Conservation (phyloP, 345 rosid genomes). For the Pelargonium nanum region DNA sequence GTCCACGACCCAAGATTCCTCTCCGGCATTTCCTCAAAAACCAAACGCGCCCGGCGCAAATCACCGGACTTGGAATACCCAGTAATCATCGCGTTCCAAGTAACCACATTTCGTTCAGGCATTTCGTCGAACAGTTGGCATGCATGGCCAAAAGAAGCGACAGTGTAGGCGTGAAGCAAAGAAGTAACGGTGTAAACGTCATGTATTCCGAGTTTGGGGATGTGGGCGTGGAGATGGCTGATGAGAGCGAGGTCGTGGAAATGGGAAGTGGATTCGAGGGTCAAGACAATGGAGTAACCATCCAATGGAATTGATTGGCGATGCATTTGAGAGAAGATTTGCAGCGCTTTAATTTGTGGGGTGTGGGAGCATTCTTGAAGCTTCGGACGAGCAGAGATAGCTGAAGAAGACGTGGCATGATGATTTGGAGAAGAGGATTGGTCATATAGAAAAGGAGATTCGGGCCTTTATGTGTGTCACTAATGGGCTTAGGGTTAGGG, state of each 20-base stretch:
- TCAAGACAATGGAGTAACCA: conserved; percentile 40
- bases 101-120: conserved; percentile 32
- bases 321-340: conserved; percentile 25
- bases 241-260: conserved; percentile 15
- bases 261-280: conserved; percentile 29
- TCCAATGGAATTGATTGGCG: conserved; percentile 24
- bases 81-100: conserved; percentile 47
- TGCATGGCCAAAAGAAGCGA: conserved; percentile 30
- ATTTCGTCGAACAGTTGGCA: conserved; percentile 44
- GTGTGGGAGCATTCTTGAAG: conserved; percentile 28
- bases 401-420: background rate
- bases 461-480: no score
- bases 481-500: no score
- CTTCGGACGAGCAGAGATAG: conserved; percentile 5
- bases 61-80: conserved; percentile 35
- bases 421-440: no score
- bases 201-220: conserved; percentile 28
- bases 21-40: conserved; percentile 28
- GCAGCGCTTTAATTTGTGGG: conserved; percentile 19
- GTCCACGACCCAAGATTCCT: conserved; percentile 52
- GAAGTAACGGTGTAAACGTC: conserved; percentile 29
- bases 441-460: no score
- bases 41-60: conserved; percentile 22
- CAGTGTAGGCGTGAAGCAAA: conserved; percentile 32
- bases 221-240: conserved; percentile 24